A percentile compares a stretch with the other conserved stretches of the same genome.
Conservation (phyloP, 257 asterid species). For the Solanum lycopersicoides region DNA sequence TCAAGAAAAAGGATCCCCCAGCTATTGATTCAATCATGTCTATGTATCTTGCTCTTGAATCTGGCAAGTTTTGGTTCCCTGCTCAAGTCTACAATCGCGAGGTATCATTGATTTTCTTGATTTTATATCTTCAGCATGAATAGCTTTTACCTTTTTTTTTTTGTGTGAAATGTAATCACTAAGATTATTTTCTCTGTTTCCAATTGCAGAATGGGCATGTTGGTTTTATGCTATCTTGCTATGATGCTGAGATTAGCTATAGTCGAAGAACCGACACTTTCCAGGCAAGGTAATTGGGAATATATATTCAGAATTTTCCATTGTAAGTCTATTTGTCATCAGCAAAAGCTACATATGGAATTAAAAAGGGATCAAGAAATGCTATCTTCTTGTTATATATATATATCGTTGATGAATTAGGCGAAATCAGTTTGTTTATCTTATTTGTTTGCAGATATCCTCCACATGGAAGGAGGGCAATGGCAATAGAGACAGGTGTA, state of each 20-base stretch:
- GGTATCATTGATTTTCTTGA: slow-evolving; percentile 20
- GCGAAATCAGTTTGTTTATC: background rate
- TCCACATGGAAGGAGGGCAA: slow-evolving; percentile 67
- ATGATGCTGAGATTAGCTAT: slow-evolving; percentile 66
- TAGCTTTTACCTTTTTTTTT: background rate
- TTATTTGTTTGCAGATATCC: slow-evolving; percentile 44
- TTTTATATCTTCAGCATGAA: background rate
- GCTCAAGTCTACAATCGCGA: slow-evolving; percentile 91
- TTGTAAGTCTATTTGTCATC: background rate
- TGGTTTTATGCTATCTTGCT: slow-evolving; percentile 65
- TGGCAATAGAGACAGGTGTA: slow-evolving; percentile 60
- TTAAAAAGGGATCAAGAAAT: background rate
- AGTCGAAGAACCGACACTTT: slow-evolving; percentile 42
- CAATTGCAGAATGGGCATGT: slow-evolving; percentile 57
- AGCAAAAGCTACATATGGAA: background rate
- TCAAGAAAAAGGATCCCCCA: background rate
- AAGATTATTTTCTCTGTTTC: background rate
- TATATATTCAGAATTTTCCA: background rate
- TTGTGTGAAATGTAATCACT: background rate
- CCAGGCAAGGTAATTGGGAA: slow-evolving; percentile 44
- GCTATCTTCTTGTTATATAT: slow-evolving; percentile 8
- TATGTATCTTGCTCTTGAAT: slow-evolving; percentile 68
- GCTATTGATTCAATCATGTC: slow-evolving; percentile 49
- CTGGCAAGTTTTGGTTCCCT: slow-evolving; percentile 78
- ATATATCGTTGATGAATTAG: background rate